Evolutionary conservation across 768 basidiomycete species (phyloP).

Genomic region (Filobasidium floriforme): DNA sequence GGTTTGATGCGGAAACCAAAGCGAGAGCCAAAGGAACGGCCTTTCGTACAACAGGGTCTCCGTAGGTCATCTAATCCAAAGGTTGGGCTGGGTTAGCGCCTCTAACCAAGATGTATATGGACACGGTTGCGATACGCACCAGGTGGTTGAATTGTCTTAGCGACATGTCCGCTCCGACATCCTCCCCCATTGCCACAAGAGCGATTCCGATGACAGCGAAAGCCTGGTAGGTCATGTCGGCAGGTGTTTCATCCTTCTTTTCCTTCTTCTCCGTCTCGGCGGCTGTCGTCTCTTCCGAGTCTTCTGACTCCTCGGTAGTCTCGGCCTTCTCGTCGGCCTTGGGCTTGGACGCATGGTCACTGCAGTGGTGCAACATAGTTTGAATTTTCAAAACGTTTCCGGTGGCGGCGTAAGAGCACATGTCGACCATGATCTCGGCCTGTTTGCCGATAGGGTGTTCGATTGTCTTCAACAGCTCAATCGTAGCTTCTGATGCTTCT

Average conservation of each 20-base stretch:
- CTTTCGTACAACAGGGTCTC: slow-evolving; percentile 84
- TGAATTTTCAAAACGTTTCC: slow-evolving; percentile 93
- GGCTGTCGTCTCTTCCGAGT: slow-evolving; percentile 48
- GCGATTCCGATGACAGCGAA: slow-evolving; percentile 91
- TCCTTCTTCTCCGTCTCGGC: slow-evolving; percentile 20
- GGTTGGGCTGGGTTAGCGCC: background rate
- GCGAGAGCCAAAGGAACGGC: slow-evolving; percentile 90
- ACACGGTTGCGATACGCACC: slow-evolving; percentile 49
- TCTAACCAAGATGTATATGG: background rate
- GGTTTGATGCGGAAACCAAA: slow-evolving; percentile 89
- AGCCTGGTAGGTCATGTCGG: slow-evolving; percentile 61
- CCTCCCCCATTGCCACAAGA: slow-evolving; percentile 94
- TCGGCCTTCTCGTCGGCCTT: slow-evolving; percentile 31
- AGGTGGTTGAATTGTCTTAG: slow-evolving; percentile 93
- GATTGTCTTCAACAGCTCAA: slow-evolving; percentile 86
- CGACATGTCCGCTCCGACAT: slow-evolving; percentile 96
- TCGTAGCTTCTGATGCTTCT: slow-evolving; percentile 85
- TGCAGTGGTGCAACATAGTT: slow-evolving; percentile 82
- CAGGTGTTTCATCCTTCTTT: slow-evolving; percentile 18
- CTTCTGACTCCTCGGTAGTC: slow-evolving; percentile 23
- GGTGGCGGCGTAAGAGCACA: slow-evolving; percentile 88
- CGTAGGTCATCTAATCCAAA: slow-evolving; percentile 81
- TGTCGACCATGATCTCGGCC: slow-evolving; percentile 83
- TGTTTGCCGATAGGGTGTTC: slow-evolving; percentile 85
- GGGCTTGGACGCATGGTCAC: slow-evolving; percentile 66